Conservation (phyloP, 1,284 basidiomycete species). For the Rhodotorula sp. region DNA sequence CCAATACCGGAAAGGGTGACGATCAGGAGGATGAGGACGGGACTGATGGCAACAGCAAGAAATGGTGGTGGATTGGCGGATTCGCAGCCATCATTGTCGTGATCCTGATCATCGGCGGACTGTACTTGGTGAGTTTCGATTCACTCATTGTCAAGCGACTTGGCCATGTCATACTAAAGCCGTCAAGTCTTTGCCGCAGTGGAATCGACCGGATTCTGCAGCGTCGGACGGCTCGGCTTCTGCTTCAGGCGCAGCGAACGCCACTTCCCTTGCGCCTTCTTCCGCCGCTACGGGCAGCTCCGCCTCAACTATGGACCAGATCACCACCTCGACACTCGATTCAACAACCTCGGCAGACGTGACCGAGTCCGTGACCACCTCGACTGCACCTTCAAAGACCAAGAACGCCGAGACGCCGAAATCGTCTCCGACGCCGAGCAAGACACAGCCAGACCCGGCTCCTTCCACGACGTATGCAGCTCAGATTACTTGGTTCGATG, state of each 20-base stretch:
- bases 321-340: not conserved
- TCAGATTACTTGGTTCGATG: conserved; percentile 27
- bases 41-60: not conserved
- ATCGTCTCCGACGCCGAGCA: not conserved
- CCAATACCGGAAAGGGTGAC: no score
- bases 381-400: not conserved
- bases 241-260: not conserved
- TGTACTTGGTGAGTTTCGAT: not conserved
- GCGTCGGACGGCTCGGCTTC: not conserved
- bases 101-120: not conserved
- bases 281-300: not conserved
- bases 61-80: conserved; percentile 2
- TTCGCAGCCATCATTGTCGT: not conserved
- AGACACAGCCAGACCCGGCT: not conserved
- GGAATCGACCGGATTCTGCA: not conserved
- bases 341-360: not conserved
- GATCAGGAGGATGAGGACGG: not conserved
- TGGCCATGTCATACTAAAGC: no score
- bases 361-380: not conserved
- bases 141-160: no score
- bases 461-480: conserved; percentile 9
- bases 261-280: not conserved
- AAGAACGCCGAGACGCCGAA: not conserved
- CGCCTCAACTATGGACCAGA: not conserved
- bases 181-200: no score